These are phyloP conservation scores for Leccinum boreale DNA, from an alignment of 768 basidiomycete genomes.

Conservation along the genomic window DNA sequence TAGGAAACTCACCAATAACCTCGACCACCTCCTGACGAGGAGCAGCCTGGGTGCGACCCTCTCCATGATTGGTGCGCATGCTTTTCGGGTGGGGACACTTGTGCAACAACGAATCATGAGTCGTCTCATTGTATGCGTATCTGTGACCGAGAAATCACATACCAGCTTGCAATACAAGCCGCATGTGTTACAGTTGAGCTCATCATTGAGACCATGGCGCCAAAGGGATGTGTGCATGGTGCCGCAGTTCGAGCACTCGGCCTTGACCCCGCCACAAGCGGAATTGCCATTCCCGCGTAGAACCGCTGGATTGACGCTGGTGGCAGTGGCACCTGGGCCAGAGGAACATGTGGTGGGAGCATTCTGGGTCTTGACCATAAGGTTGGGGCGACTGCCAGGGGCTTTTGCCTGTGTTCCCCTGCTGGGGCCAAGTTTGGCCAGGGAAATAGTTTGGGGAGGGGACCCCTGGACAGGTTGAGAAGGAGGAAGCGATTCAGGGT, in stretches of 20 bases:
- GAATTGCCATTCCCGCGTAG: no score
- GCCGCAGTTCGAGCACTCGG: slow-evolving; percentile 45
- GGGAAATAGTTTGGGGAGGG: slow-evolving; percentile 51
- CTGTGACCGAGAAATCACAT: slow-evolving; percentile 23
- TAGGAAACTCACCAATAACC: slow-evolving; percentile 57
- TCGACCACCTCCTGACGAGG: slow-evolving; percentile 71
- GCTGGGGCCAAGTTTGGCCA: slow-evolving; percentile 55
- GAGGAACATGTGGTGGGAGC: slow-evolving; percentile 46
- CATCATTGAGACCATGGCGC: slow-evolving; percentile 83
- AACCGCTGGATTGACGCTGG: no score
- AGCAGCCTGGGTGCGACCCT: slow-evolving; percentile 60
- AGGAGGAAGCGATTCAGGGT: slow-evolving; percentile 27
- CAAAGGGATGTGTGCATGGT: slow-evolving; percentile 87
- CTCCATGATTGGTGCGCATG: slow-evolving; percentile 76
- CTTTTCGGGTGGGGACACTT: slow-evolving; percentile 87
- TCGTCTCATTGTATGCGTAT: not conserved
- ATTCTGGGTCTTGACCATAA: no score
- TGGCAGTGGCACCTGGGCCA: slow-evolving; percentile 64
- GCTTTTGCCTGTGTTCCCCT: slow-evolving; percentile 47
- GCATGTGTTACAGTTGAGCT: slow-evolving; percentile 87
- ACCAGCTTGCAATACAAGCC: slow-evolving; percentile 86
- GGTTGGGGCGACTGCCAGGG: slow-evolving; percentile 48
- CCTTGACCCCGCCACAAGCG: no score
- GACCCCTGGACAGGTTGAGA: slow-evolving; percentile 38
- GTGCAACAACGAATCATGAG: slow-evolving; percentile 46